Base-by-base conservation (phyloP, 352 stramenopile species). In the Phytophthora lateralis region DNA sequence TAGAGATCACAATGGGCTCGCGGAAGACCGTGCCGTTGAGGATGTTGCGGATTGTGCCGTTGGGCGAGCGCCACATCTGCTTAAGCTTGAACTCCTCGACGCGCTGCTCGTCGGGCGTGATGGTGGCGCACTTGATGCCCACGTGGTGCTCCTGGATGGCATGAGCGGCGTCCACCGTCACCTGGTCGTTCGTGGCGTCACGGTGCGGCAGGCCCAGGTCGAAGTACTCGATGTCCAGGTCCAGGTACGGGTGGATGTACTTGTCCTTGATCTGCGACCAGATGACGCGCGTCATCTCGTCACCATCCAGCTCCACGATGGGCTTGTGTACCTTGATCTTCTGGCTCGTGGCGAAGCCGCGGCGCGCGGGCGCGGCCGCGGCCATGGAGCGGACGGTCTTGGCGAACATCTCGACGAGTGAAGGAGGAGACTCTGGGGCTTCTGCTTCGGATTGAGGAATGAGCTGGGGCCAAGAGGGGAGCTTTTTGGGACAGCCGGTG, bases 81-180 rank as follows among this genome's bases (percentile, higher is more conserved):
- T 93, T 92, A 48, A 93, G 78, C 15, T 76, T 72, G 63, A 93
- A 93, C 62, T 97, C 89, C 29, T 82, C 71, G 20, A 96, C 82
- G 32, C 88, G 86, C 56, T 78, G 70, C 65, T 96, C 88, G 54
- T 96, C 88, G 6, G 88, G 88, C 39, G 88, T 96, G 73, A 96
- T 96, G 41, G 88, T 96, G 46, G 88, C 88, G 66, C 87, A 96
- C 60, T 96, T 96, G 73, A 96, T 95, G 53, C 87, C 88, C 39
- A 93, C 85, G 60, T 91, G 75, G 72, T 89, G 75, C 60, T 79
- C 69, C 58, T 85, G 78, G 69, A 97, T 97, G 14, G 89, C 87
- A 27, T 64, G 58, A n/a, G 88, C 88, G 4, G 88, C 88, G 45
- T 95, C 68, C 15, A 95, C 55, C 46, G 88, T 95, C 55, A 95